Conservation (phyloP, 257 asterid species). For the Datura wrightii region DNA sequence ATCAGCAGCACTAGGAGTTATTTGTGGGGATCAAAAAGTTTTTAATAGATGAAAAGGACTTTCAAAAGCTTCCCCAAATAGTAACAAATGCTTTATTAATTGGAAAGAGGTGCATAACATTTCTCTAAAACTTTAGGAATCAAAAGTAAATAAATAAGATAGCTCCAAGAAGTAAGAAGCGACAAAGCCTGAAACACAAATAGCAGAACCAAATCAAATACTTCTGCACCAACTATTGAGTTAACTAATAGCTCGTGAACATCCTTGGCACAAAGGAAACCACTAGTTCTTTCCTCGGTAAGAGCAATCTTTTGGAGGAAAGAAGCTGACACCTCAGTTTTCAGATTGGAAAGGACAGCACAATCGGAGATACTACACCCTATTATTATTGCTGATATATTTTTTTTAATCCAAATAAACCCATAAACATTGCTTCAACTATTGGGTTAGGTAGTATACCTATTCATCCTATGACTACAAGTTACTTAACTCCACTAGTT, state of each 20-base stretch:
- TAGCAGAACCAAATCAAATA: slow-evolving; percentile 18
- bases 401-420: neutral
- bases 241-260: neutral
- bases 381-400: neutral
- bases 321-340: neutral
- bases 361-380: neutral
- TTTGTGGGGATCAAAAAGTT: neutral
- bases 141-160: neutral
- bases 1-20: neutral
- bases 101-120: slow-evolving; percentile 10
- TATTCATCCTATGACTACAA: neutral
- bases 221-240: slow-evolving; percentile 6
- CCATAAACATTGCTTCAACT: neutral
- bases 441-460: neutral
- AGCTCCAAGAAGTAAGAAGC: neutral
- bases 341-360: slow-evolving; percentile 1
- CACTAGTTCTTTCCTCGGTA: neutral
- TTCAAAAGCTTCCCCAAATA: neutral
- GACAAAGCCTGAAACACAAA: neutral
- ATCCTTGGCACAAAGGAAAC: neutral
- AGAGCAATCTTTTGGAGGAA: neutral
- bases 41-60: slow-evolving; percentile 5
- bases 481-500: neutral
- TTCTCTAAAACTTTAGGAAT: neutral
- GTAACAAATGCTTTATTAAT: slow-evolving; percentile 5